Evolutionary conservation across 1,139 yeast genomes (phyloP).

Genomic region (Yamadazyma songkhlaensis): DNA sequence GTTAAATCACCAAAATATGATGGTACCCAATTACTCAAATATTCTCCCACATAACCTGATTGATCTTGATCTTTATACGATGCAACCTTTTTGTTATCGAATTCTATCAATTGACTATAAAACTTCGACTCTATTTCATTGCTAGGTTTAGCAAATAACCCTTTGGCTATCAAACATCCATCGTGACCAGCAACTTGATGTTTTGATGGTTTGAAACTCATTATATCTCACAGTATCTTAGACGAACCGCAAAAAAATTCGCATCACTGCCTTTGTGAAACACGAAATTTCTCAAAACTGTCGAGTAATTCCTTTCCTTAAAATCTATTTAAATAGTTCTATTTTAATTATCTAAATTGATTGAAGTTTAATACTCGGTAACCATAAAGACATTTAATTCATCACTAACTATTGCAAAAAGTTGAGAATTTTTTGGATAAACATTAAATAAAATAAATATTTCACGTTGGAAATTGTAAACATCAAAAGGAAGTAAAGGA

Average conservation of each 20-base stretch:
- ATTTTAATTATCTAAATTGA: neutral
- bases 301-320: neutral
- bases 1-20: conserved; percentile 36
- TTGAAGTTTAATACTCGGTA: too few species aligned
- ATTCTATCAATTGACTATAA: conserved; percentile 38
- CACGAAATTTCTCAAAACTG: conserved; percentile 6
- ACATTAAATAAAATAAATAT: neutral
- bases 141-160: conserved; percentile 73
- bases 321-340: neutral
- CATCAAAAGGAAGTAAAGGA: neutral
- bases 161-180: conserved; percentile 63
- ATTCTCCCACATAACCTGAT: conserved; percentile 25
- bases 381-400: too few species aligned
- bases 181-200: conserved; percentile 89
- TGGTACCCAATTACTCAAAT: conserved; percentile 55
- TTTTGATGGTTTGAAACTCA: conserved; percentile 15
- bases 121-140: conserved; percentile 65
- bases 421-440: too few species aligned
- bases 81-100: conserved; percentile 13
- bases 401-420: too few species aligned
- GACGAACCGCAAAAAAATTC: neutral
- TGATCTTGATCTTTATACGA: neutral
- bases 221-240: neutral
- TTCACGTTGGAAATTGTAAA: neutral
- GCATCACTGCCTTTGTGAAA: conserved; percentile 1